A percentile compares a stretch with the other conserved stretches of the same genome.
Evolutionary conservation across 1,139 yeast genomes (phyloP).

Genomic region (Arxiozyma slooffiae): DNA sequence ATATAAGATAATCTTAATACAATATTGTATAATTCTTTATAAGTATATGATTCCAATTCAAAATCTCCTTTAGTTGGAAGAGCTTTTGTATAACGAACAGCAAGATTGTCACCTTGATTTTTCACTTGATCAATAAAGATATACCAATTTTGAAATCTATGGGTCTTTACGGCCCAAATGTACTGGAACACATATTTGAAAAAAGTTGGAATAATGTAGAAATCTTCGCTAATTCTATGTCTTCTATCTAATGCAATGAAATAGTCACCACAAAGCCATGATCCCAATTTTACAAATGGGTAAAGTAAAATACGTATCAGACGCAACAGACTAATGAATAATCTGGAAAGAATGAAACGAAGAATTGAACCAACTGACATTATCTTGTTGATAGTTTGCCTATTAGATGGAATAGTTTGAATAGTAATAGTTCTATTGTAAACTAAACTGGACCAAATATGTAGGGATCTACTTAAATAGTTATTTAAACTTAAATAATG

Average conservation of each 20-base stretch:
- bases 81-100: conserved; percentile 59
- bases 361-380: conserved; percentile 6
- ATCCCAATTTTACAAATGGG: conserved; percentile 11
- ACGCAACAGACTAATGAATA: conserved; percentile 13
- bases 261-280: conserved; percentile 14
- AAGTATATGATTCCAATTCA: conserved; percentile 54
- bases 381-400: background rate
- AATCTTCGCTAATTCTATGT: conserved; percentile 47
- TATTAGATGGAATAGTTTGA: background rate
- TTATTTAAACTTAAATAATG: too few relatives aligned
- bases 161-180: conserved; percentile 35
- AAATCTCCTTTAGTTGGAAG: conserved; percentile 40
- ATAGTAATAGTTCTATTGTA: background rate
- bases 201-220: conserved; percentile 39
- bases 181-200: conserved; percentile 38
- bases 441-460: background rate
- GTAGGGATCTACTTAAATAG: background rate
- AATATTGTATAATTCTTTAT: conserved; percentile 54
- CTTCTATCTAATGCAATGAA: conserved; percentile 38
- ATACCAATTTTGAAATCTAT: conserved; percentile 59
- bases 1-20: conserved; percentile 58
- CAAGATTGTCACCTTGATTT: conserved; percentile 43
- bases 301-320: conserved; percentile 14
- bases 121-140: conserved; percentile 45
- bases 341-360: conserved; percentile 11